These are phyloP conservation scores for Aspergillus sp. DNA, from an alignment of 2,329 filamentous ascomycete species.

Conservation along the genomic window DNA sequence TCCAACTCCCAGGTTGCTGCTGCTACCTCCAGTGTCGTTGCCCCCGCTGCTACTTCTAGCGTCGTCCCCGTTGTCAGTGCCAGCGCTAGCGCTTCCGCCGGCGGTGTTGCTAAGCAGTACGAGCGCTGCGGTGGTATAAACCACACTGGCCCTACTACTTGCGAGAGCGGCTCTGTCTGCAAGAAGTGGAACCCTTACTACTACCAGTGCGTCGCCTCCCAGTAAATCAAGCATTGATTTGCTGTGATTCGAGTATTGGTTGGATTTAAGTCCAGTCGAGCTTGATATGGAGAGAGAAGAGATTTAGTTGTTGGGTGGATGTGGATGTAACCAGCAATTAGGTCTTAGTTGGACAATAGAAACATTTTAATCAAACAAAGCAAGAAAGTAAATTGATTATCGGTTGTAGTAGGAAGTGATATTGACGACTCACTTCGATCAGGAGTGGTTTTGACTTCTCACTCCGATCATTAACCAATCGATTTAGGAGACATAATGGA, in stretches of 20 bases:
- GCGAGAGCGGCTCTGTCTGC: slow-evolving; percentile 21
- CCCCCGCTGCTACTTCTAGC: slow-evolving; percentile 1
- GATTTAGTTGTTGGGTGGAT: no score
- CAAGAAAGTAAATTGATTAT: no score
- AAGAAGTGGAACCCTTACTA: slow-evolving; percentile 27
- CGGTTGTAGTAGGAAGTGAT: no score
- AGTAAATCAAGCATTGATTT: not conserved
- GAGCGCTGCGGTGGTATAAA: slow-evolving; percentile 23
- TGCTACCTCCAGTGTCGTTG: not conserved
- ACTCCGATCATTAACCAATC: no score
- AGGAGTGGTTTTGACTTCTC: no score
- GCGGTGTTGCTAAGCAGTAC: slow-evolving; percentile 16
- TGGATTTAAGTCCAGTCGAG: not conserved
- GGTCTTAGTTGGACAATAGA: no score
- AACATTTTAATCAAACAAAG: no score
- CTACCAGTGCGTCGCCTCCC: slow-evolving; percentile 20
- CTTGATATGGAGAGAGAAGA: no score
- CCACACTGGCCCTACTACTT: slow-evolving; percentile 17
- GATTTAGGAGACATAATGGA: no score
- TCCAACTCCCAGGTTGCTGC: not conserved
- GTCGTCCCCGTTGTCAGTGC: not conserved
- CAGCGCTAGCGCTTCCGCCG: not conserved
- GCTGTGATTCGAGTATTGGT: no score
- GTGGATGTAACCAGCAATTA: no score
- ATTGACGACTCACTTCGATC: no score